Evolutionary conservation across 2,329 filamentous ascomycete genomes (phyloP).

Genomic region (Colletotrichum euphorbiae): DNA sequence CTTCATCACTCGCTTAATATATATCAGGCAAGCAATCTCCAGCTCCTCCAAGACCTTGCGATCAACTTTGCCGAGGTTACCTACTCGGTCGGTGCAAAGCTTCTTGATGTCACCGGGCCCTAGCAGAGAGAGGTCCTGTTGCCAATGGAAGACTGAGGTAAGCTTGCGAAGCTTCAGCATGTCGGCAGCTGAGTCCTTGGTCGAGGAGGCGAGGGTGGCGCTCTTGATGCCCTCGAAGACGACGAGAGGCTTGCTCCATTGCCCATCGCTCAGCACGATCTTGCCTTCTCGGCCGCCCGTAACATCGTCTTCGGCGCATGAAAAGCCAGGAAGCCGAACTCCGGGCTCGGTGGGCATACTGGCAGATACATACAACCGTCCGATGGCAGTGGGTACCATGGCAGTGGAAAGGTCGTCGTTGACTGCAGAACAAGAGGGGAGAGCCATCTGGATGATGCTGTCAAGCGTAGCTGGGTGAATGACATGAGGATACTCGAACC

Average conservation of each 20-base stretch:
- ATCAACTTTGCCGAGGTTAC: background rate
- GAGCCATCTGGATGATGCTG: slow-evolving; percentile 3
- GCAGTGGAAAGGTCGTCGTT: background rate
- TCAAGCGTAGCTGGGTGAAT: slow-evolving; percentile 16
- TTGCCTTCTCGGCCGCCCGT: background rate
- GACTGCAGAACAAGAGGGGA: background rate
- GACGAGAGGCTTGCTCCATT: background rate
- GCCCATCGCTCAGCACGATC: background rate
- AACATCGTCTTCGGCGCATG: background rate
- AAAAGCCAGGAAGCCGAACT: background rate
- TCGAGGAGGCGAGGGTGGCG: background rate
- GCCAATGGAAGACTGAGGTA: background rate
- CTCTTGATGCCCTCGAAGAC: background rate
- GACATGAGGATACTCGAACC: slow-evolving; percentile 11
- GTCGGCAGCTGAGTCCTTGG: background rate
- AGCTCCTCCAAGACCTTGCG: background rate
- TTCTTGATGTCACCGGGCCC: background rate
- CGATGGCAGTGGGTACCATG: background rate
- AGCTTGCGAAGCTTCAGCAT: slow-evolving; percentile 1
- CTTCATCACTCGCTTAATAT: background rate
- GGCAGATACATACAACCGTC: background rate
- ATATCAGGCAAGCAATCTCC: background rate
- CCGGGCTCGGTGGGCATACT: background rate
- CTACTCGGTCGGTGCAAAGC: background rate
- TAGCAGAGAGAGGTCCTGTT: background rate